A percentile compares a stretch with the other conserved stretches of the same genome.
Conservation (phyloP, 2,329 filamentous ascomycete species). For the Clarireedia paspali region DNA sequence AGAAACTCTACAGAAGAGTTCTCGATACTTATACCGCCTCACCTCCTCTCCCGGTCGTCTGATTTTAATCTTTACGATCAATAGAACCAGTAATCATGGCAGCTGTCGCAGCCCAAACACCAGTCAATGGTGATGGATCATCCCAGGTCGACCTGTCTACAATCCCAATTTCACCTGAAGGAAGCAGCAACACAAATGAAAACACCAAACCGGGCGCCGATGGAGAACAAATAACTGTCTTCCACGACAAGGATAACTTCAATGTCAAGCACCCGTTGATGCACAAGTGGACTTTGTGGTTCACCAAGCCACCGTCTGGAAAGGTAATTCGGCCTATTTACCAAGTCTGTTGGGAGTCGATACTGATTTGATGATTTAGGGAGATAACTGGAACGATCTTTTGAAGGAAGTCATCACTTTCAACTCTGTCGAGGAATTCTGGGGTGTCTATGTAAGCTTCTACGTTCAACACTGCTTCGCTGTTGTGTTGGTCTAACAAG, state of each 20-base stretch:
- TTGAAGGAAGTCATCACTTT: slow-evolving; percentile 98
- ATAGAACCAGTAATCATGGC: slow-evolving; percentile 19
- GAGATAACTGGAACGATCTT: slow-evolving; percentile 97
- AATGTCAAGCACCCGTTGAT: slow-evolving; percentile 98
- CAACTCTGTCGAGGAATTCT: slow-evolving; percentile 98
- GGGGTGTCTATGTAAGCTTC: slow-evolving; percentile 89
- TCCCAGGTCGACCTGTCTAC: slow-evolving; percentile 60
- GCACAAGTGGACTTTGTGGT: slow-evolving; percentile 98
- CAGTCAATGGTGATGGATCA: slow-evolving; percentile 13
- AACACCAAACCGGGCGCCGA: slow-evolving; percentile 37
- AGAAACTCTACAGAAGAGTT: not conserved
- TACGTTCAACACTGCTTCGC: not conserved
- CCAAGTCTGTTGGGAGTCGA: not conserved
- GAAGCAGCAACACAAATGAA: slow-evolving; percentile 45
- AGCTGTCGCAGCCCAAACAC: slow-evolving; percentile 18
- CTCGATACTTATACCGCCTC: not conserved
- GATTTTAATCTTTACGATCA: not conserved
- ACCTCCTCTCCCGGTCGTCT: not conserved
- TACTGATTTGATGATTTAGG: slow-evolving; percentile 42
- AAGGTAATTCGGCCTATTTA: slow-evolving; percentile 53
- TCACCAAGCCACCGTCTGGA: slow-evolving; percentile 94
- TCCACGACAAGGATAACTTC: slow-evolving; percentile 98
- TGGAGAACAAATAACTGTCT: slow-evolving; percentile 76
- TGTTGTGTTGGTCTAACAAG: slow-evolving; percentile 10
- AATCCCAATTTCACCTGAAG: slow-evolving; percentile 58